A percentile compares a stretch with the other conserved stretches of the same genome.
Evolutionary conservation across 2,329 filamentous ascomycete genomes (phyloP).

Genomic region (Penicillium sp.): DNA sequence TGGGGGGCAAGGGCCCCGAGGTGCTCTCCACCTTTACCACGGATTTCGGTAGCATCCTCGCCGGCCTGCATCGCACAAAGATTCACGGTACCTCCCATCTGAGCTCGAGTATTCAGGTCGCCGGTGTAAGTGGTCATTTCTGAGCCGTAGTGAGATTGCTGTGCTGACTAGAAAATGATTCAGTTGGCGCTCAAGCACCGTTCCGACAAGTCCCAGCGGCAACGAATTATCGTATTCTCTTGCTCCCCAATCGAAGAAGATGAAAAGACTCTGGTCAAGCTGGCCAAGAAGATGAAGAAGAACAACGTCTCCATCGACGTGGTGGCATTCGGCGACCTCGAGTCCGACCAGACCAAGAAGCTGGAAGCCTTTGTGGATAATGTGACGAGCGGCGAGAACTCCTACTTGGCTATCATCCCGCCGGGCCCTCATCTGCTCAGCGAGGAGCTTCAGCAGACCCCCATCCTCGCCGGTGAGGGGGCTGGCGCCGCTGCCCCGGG

Average conservation of each 20-base stretch:
- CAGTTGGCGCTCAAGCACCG: conserved; percentile 95
- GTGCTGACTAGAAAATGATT: conserved; percentile 7
- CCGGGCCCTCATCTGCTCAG: conserved; percentile 88
- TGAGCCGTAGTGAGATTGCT: not conserved
- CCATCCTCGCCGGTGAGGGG: conserved; percentile 81
- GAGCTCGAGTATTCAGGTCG: conserved; percentile 90
- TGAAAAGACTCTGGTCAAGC: conserved; percentile 78
- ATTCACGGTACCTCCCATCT: conserved; percentile 85
- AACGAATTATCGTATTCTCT: conserved; percentile 94
- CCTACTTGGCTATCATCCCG: conserved; percentile 82
- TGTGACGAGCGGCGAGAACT: conserved; percentile 87
- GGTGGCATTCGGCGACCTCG: conserved; percentile 87
- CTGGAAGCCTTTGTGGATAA: conserved; percentile 88
- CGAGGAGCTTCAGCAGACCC: conserved; percentile 82
- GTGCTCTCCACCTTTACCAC: conserved; percentile 94
- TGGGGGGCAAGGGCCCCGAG: conserved; percentile 96
- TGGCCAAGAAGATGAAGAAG: conserved; percentile 99
- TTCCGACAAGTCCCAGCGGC: conserved; percentile 93
- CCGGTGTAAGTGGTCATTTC: conserved; percentile 62
- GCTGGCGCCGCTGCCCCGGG: conserved; percentile 49
- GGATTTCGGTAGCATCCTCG: conserved; percentile 91
- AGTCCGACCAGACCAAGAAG: conserved; percentile 83
- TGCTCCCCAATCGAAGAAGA: conserved; percentile 89
- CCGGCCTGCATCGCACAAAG: conserved; percentile 88
- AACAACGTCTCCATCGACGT: conserved; percentile 91